Evolutionary conservation across 2,329 filamentous ascomycete genomes (phyloP).

Genomic region (Trichoderma koningiopsis): DNA sequence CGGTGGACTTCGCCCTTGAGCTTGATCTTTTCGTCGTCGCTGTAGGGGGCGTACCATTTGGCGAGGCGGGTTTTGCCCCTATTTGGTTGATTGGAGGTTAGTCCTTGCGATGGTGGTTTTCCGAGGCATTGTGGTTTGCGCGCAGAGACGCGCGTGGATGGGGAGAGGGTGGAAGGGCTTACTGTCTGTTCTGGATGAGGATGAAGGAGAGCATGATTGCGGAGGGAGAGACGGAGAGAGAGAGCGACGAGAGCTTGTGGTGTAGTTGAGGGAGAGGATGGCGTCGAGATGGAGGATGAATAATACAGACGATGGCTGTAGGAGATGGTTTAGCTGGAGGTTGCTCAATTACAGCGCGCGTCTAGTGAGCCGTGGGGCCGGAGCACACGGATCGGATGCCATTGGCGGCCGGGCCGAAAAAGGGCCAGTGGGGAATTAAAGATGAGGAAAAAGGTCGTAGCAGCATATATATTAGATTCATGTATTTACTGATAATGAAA

Average conservation of each 20-base stretch:
- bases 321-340: constrained; percentile 1
- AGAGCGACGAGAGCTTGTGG: not conserved
- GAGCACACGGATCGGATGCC: constrained; percentile 18
- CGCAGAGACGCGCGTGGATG: not conserved
- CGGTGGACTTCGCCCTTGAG: constrained; percentile 98
- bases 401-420: constrained; percentile 23
- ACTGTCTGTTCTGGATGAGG: constrained; percentile 88
- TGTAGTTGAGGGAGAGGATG: not conserved
- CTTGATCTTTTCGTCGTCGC: constrained; percentile 98
- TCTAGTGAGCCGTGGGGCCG: constrained; percentile 25
- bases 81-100: constrained; percentile 1
- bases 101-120: not conserved
- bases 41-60: constrained; percentile 99
- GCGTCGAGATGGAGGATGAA: not conserved
- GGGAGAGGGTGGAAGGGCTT: constrained; percentile 30
- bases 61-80: constrained; percentile 98
- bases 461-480: too few relatives aligned
- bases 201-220: constrained; percentile 75
- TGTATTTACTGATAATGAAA: not conserved
- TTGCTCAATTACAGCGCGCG: not conserved
- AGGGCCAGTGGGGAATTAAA: not conserved
- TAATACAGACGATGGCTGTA: not conserved
- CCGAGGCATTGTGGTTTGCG: not conserved
- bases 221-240: not conserved
- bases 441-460: not conserved